Base-by-base conservation (phyloP, 495 filamentous ascomycete species). In the Podospora pseudoanserina region DNA sequence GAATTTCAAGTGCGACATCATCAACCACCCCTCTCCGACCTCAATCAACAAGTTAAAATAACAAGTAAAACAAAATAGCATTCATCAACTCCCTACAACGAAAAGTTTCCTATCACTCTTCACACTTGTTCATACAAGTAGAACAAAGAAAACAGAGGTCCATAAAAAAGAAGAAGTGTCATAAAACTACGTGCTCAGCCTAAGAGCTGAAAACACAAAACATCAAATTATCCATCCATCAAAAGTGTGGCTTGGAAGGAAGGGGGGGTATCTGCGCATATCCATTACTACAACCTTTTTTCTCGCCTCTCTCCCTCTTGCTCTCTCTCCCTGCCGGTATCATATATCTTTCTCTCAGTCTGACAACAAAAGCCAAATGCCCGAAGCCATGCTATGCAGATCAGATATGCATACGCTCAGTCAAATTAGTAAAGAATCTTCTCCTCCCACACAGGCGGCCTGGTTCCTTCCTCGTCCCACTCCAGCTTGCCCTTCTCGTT, bases 381-480 rank as follows among this genome's bases (percentile, higher is more conserved):
- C 39, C 9, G 15, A 49, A 11, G 39, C 39, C 39, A 49, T 13
- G 39, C 39, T 16, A 49, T 49, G 39, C 34, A 11, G 9, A 49
- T 49, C 39, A 49, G 15, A 49, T 49, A 49, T 49, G 39, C 39
- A 49, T 18, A 49, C 30, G 4, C 7, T 32, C 3, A 49, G 2
- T 11, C 39, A 49, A 49, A 59, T 77, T 77, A 87, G 66, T 84
- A 87, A 70, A 80, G 75, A 66, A 85, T 72, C 83, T 91, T 92
- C 79, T 91, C 88, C 77, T 91, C 81, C 83, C 87, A 97, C 65
- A 95, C 87, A 9, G 94, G 94, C 61, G 93, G 91, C 70, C 88
- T 78, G 67, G 86, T 88, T 65, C 85, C 83, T 73, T 92, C 88
- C 53, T 83, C 78, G 71, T 92, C 88, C 93, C 93, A 96, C 49